These are phyloP conservation scores for Candida easanensis DNA, from an alignment of 805 yeast genomes.

Conservation along the genomic window DNA sequence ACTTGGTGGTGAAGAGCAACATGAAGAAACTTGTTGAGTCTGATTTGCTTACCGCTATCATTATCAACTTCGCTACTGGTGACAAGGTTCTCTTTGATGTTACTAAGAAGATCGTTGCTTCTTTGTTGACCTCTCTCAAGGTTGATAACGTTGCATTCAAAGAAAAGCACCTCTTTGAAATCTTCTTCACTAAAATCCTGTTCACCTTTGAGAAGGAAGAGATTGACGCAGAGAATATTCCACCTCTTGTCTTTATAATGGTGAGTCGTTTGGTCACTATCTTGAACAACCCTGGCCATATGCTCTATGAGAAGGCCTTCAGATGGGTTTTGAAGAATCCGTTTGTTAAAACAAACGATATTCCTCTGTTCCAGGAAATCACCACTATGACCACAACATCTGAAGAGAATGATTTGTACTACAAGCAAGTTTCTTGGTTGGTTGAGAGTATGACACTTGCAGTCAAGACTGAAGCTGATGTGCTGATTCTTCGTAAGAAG, in stretches of 20 bases:
- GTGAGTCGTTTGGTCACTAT: slow-evolving; percentile 56
- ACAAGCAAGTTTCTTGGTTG: slow-evolving; percentile 66
- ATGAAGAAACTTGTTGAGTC: slow-evolving; percentile 57
- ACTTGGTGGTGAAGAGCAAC: slow-evolving; percentile 38
- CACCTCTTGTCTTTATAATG: slow-evolving; percentile 52
- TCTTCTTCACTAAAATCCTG: slow-evolving; percentile 45
- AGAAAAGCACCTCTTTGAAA: slow-evolving; percentile 53
- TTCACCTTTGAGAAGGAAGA: slow-evolving; percentile 30
- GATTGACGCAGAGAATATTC: slow-evolving; percentile 22
- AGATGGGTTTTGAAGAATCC: slow-evolving; percentile 58
- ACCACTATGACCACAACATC: slow-evolving; percentile 24
- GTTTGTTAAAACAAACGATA: slow-evolving; percentile 35
- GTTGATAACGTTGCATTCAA: slow-evolving; percentile 44
- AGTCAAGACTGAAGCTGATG: slow-evolving; percentile 47
- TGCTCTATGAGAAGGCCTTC: slow-evolving; percentile 66
- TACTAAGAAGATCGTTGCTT: slow-evolving; percentile 41
- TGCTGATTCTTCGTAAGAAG: slow-evolving; percentile 46
- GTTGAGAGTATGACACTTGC: slow-evolving; percentile 47
- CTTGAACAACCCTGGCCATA: slow-evolving; percentile 67
- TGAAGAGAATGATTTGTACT: slow-evolving; percentile 47
- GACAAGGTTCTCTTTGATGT: slow-evolving; percentile 32
- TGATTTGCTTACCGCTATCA: slow-evolving; percentile 48
- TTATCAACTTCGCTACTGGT: slow-evolving; percentile 42
- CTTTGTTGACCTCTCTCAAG: slow-evolving; percentile 42
- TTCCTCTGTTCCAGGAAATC: slow-evolving; percentile 41